Percentiles rank a stretch among this genome's conserved stretches.
Evolutionary conservation across 2,329 filamentous ascomycete species (phyloP).

Genomic region (Beauveria brongniartii): DNA sequence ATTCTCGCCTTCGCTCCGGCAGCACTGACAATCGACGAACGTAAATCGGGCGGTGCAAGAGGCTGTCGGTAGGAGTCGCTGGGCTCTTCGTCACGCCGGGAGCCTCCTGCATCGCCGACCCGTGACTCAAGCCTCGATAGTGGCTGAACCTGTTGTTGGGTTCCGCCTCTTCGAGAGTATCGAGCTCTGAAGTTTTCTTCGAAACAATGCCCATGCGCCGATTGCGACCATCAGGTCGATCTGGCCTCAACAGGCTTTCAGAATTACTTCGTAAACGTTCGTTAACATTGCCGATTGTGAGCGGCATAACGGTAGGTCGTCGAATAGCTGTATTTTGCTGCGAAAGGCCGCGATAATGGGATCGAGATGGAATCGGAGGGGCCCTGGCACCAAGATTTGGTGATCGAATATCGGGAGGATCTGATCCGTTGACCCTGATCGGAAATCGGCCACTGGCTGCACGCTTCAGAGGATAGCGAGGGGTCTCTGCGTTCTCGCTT

Average conservation of each 20-base stretch:
- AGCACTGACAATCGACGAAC: slow-evolving; percentile 55
- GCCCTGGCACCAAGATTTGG: slow-evolving; percentile 53
- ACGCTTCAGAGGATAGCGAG: slow-evolving; percentile 58
- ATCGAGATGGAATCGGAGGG: slow-evolving; percentile 67
- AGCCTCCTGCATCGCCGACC: slow-evolving; percentile 56
- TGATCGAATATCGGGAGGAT: slow-evolving; percentile 59
- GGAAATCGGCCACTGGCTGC: slow-evolving; percentile 58
- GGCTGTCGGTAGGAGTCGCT: slow-evolving; percentile 50
- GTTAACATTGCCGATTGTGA: slow-evolving; percentile 60
- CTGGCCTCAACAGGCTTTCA: slow-evolving; percentile 47
- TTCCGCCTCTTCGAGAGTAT: slow-evolving; percentile 54
- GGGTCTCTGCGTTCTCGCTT: slow-evolving; percentile 73
- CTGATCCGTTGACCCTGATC: slow-evolving; percentile 65
- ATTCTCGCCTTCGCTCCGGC: slow-evolving; percentile 55
- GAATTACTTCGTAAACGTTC: slow-evolving; percentile 61
- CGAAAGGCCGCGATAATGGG: slow-evolving; percentile 70
- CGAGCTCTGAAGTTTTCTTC: slow-evolving; percentile 51
- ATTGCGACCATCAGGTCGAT: slow-evolving; percentile 46
- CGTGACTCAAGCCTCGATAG: slow-evolving; percentile 58
- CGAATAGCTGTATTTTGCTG: slow-evolving; percentile 58
- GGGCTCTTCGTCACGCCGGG: slow-evolving; percentile 41
- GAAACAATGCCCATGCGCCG: slow-evolving; percentile 58
- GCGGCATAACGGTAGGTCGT: slow-evolving; percentile 63
- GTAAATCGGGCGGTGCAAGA: slow-evolving; percentile 52
- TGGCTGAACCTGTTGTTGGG: slow-evolving; percentile 59